Percentiles rank a stretch among this genome's conserved stretches.
phyloP scores from a whole-genome alignment of 208 protist genomes.

The Vickermania spadyakhi region DNA sequence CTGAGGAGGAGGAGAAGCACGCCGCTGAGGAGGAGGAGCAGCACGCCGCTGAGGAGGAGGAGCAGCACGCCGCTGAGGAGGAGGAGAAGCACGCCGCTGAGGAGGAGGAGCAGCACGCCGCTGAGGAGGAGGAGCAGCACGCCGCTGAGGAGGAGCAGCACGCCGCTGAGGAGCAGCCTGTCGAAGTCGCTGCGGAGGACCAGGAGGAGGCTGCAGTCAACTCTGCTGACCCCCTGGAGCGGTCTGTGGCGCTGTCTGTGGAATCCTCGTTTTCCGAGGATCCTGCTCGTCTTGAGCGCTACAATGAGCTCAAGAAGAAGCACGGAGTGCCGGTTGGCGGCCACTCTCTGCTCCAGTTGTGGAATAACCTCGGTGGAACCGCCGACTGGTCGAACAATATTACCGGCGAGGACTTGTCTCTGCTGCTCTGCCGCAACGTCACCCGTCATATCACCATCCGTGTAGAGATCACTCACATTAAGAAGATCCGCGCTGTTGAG shows the following conservation, averaged over 20 bases:
- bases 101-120: neutral
- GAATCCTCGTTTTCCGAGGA: neutral
- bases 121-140: no score
- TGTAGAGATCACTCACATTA: neutral
- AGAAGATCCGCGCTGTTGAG: neutral
- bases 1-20: neutral
- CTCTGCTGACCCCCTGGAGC: neutral
- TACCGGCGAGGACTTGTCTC: neutral
- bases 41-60: neutral
- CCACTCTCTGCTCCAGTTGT: neutral
- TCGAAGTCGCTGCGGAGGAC: constrained; percentile 1
- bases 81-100: neutral
- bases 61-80: neutral
- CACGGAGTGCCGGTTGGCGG: neutral
- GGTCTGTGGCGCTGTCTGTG: neutral
- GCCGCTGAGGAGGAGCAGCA: neutral
- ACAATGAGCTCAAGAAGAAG: neutral
- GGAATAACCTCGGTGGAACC: neutral
- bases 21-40: neutral
- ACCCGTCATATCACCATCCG: neutral
- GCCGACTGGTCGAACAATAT: neutral
- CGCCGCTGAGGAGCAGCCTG: neutral
- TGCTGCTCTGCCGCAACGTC: neutral
- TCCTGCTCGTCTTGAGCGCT: neutral
- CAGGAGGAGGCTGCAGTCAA: neutral